These are phyloP conservation scores for Auricularia heimuer DNA, from an alignment of 768 basidiomycete genomes.

Conservation along the genomic window DNA sequence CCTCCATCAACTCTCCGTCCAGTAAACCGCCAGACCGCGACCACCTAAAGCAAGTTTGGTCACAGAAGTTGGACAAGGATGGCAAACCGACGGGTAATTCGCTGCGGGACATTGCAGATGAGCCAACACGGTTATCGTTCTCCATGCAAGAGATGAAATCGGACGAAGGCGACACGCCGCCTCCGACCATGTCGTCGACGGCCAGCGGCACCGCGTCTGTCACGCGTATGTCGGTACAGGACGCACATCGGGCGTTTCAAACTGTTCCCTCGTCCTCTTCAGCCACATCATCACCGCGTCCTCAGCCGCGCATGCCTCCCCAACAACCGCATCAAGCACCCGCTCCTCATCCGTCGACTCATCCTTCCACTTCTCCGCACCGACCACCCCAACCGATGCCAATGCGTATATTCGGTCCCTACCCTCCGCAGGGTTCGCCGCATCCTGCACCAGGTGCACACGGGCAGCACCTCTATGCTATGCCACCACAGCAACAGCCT, in stretches of 20 bases:
- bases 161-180: constrained; percentile 75
- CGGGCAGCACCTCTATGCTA: neutral
- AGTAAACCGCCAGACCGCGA: constrained; percentile 65
- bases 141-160: constrained; percentile 79
- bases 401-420: constrained; percentile 1
- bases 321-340: constrained; percentile 32
- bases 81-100: constrained; percentile 64
- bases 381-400: constrained; percentile 1
- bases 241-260: constrained; percentile 81
- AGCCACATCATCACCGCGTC: constrained; percentile 26
- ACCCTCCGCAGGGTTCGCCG: neutral
- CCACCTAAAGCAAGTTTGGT: constrained; percentile 78
- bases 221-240: constrained; percentile 69
- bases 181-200: constrained; percentile 30
- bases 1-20: constrained; percentile 58
- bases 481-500: neutral
- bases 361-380: constrained; percentile 6
- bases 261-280: constrained; percentile 54
- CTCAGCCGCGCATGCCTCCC: too few species aligned
- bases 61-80: constrained; percentile 64
- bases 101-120: constrained; percentile 74
- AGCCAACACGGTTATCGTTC: constrained; percentile 69
- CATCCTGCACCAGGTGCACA: neutral
- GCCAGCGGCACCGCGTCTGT: constrained; percentile 38
- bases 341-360: constrained; percentile 29